Evolutionary conservation across 2,329 filamentous ascomycete species (phyloP).

Genomic region (Nectriaceae sp.): DNA sequence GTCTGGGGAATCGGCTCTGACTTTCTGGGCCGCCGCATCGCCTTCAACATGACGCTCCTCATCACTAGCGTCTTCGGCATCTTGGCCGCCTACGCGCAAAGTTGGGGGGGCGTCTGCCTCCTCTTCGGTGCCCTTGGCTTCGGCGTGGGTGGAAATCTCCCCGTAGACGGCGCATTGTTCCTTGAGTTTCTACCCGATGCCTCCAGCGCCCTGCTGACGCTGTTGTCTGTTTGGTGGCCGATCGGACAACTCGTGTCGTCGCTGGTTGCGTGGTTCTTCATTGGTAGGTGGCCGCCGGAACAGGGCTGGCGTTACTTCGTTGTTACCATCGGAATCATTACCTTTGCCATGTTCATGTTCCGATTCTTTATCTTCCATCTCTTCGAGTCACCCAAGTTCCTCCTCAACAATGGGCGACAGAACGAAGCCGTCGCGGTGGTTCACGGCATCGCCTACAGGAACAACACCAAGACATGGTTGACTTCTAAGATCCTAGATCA

Average conservation of each 20-base stretch:
- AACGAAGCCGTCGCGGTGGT: slow-evolving; percentile 78
- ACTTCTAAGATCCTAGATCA: slow-evolving; percentile 68
- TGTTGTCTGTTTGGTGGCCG: slow-evolving; percentile 87
- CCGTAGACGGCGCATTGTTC: slow-evolving; percentile 79
- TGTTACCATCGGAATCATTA: slow-evolving; percentile 69
- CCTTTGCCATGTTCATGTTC: slow-evolving; percentile 74
- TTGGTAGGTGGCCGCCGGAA: slow-evolving; percentile 66
- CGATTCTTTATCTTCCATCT: slow-evolving; percentile 82
- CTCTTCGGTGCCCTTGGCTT: slow-evolving; percentile 64
- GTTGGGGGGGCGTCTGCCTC: slow-evolving; percentile 65
- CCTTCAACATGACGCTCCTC: slow-evolving; percentile 79
- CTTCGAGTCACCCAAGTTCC: slow-evolving; percentile 83
- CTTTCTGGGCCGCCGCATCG: slow-evolving; percentile 73
- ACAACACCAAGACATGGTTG: slow-evolving; percentile 71
- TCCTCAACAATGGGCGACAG: slow-evolving; percentile 76
- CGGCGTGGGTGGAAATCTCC: slow-evolving; percentile 74
- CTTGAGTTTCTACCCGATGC: slow-evolving; percentile 80
- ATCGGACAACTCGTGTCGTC: slow-evolving; percentile 76
- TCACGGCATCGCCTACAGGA: slow-evolving; percentile 74
- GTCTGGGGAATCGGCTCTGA: slow-evolving; percentile 82
- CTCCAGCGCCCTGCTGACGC: slow-evolving; percentile 71
- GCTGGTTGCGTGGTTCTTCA: slow-evolving; percentile 73
- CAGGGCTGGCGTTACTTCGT: slow-evolving; percentile 79
- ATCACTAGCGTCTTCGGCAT: slow-evolving; percentile 76
- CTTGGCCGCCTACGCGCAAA: slow-evolving; percentile 65